Conservation (phyloP, 169 alveolate species). For the Perkinsus olseni region DNA sequence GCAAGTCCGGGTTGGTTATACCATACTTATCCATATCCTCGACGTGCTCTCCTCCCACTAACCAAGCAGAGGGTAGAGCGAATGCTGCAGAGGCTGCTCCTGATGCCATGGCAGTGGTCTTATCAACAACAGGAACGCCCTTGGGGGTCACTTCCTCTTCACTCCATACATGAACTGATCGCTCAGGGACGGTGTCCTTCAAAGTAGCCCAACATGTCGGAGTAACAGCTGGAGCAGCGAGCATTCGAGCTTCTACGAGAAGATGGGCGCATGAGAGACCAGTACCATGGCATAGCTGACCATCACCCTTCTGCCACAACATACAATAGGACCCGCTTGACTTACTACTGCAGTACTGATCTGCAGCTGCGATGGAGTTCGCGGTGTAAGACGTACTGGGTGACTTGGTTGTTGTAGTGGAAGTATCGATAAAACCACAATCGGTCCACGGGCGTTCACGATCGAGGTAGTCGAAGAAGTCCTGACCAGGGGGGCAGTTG, state of each 20-base stretch:
- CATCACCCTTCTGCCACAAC: too few species aligned
- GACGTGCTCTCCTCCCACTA: background rate
- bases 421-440: background rate
- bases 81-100: background rate
- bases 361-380: too few species aligned
- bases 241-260: too few species aligned
- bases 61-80: background rate
- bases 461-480: background rate
- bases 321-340: too few species aligned
- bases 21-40: background rate
- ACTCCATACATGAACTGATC: background rate
- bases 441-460: background rate
- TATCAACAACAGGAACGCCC: background rate
- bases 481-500: background rate
- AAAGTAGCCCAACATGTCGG: background rate
- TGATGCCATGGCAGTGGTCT: background rate
- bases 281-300: background rate
- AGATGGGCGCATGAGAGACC: too few species aligned
- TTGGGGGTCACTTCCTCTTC: background rate
- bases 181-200: background rate
- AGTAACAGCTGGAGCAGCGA: too few species aligned
- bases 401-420: background rate
- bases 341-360: too few species aligned
- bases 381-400: background rate
- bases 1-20: background rate